phyloP scores from a whole-genome alignment of 2,329 filamentous ascomycete genomes.

The Alternaria conjuncta region DNA sequence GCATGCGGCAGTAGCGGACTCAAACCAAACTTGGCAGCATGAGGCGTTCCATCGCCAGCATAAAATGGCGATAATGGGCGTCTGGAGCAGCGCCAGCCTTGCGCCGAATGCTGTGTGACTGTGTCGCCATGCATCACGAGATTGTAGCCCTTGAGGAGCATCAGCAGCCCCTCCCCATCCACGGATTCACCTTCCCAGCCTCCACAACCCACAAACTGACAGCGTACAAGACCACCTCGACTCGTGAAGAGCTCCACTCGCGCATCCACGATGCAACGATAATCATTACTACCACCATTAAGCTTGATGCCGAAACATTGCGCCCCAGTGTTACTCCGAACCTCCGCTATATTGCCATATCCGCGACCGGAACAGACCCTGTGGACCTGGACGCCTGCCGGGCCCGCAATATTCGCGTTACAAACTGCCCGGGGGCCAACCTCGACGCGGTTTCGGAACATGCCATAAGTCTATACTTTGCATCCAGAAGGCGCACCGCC shows the following conservation, averaged over 20 bases:
- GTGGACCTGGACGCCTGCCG: constrained; percentile 55
- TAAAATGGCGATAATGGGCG: background rate
- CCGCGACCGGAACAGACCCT: constrained; percentile 57
- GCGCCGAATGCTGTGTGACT: constrained; percentile 7
- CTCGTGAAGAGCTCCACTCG: constrained; percentile 42
- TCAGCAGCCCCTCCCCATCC: constrained; percentile 49
- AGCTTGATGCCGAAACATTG: constrained; percentile 52
- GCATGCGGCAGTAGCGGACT: constrained; percentile 4
- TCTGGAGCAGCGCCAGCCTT: background rate
- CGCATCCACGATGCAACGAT: constrained; percentile 57
- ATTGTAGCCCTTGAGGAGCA: constrained; percentile 56
- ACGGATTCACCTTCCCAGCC: constrained; percentile 48
- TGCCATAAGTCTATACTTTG: constrained; percentile 59
- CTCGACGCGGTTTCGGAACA: constrained; percentile 58
- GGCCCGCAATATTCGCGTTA: constrained; percentile 53
- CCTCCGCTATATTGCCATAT: constrained; percentile 54
- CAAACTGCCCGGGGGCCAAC: constrained; percentile 57
- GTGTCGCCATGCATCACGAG: constrained; percentile 48
- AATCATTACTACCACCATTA: constrained; percentile 51
- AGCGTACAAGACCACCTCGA: constrained; percentile 43
- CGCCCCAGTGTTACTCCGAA: constrained; percentile 47
- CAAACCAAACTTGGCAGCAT: background rate
- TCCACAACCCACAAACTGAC: constrained; percentile 49
- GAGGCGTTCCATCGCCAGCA: background rate
- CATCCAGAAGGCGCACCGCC: constrained; percentile 52